A percentile compares a stretch with the other conserved stretches of the same genome.
These are phyloP conservation scores for Apiotrichum gracile DNA, from an alignment of 1,284 basidiomycete species.

Conservation along the genomic window DNA sequence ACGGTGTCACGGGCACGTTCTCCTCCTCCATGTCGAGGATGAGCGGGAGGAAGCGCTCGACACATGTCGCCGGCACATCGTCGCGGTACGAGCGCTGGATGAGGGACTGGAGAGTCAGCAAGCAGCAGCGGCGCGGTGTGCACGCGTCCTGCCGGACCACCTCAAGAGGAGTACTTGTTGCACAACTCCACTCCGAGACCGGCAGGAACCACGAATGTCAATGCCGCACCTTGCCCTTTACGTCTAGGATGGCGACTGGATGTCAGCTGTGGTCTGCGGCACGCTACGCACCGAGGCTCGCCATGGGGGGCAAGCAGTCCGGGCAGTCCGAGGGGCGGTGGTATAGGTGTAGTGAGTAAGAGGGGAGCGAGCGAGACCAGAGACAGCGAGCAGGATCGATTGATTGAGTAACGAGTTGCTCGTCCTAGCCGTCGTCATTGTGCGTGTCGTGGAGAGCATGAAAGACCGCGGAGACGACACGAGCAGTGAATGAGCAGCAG, in stretches of 20 bases:
- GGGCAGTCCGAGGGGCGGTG: not conserved
- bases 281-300: slow-evolving; percentile 28
- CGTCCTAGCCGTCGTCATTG: not conserved
- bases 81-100: slow-evolving; percentile 98
- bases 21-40: slow-evolving; percentile 97
- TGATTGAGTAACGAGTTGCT: not conserved
- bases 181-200: no score
- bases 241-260: slow-evolving; percentile 84
- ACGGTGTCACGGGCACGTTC: slow-evolving; percentile 86
- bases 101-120: slow-evolving; percentile 58
- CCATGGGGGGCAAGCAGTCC: slow-evolving; percentile 21
- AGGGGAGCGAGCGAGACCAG: no score
- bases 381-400: no score
- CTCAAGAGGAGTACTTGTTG: no score
- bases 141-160: no score
- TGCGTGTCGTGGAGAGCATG: not conserved
- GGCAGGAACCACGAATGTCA: no score
- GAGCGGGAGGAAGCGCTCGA: slow-evolving; percentile 91
- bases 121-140: no score
- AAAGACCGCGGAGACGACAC: no score
- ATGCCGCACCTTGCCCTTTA: slow-evolving; percentile 69
- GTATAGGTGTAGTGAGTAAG: not conserved
- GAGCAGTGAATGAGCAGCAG: no score
- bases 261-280: not conserved
- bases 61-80: slow-evolving; percentile 80